phyloP scores from a whole-genome alignment of 2,329 filamentous ascomycete genomes.

The Aureobasidium leucospermi region DNA sequence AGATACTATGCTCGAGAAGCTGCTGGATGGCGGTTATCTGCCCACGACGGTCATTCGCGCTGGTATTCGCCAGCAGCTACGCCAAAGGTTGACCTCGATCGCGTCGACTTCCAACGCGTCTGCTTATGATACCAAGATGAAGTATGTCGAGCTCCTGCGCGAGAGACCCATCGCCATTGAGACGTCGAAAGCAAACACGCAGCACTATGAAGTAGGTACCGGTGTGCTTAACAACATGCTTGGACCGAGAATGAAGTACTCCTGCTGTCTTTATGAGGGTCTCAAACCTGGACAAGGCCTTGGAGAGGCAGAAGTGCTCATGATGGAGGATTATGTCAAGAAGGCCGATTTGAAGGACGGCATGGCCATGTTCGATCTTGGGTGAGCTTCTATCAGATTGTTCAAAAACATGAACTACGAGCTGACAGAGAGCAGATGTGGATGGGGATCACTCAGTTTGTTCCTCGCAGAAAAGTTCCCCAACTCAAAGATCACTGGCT shows the following conservation, averaged over 20 bases:
- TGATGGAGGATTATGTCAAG: conserved; percentile 57
- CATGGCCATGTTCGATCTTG: conserved; percentile 56
- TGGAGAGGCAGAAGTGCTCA: conserved; percentile 51
- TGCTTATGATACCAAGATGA: conserved; percentile 54
- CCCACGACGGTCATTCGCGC: conserved; percentile 53
- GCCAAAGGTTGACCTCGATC: conserved; percentile 52
- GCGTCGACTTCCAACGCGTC: conserved; percentile 45
- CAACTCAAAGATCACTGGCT: conserved; percentile 54
- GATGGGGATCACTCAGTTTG: conserved; percentile 59
- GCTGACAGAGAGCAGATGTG: conserved; percentile 42
- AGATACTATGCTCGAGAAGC: conserved; percentile 41
- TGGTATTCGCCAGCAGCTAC: conserved; percentile 60
- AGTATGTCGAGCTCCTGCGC: conserved; percentile 53
- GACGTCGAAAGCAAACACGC: conserved; percentile 56
- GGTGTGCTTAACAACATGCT: conserved; percentile 54
- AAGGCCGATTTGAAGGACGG: conserved; percentile 53
- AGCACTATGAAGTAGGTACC: conserved; percentile 67
- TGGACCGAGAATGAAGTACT: conserved; percentile 67
- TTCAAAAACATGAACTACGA: background rate
- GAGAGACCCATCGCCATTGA: conserved; percentile 60
- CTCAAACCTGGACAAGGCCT: conserved; percentile 40
- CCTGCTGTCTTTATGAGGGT: conserved; percentile 58
- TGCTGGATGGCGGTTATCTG: conserved; percentile 60
- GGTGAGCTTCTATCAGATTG: conserved; percentile 32
- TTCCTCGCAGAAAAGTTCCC: conserved; percentile 61